Percentiles rank a stretch among this genome's conserved stretches.
phyloP scores from a whole-genome alignment of 1,284 basidiomycete species.

The Fomes fomentarius region DNA sequence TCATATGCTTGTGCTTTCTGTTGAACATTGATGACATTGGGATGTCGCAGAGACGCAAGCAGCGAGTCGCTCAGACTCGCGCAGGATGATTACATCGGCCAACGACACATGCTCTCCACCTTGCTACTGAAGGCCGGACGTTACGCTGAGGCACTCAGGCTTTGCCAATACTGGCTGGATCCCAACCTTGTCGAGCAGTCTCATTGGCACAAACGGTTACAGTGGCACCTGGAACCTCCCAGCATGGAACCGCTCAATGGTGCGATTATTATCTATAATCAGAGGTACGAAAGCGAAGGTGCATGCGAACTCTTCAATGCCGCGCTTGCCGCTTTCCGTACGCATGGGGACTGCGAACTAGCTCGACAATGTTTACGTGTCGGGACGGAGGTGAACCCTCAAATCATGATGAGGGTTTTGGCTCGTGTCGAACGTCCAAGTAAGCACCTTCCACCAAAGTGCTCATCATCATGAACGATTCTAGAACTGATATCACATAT shows the following conservation, averaged over 20 bases:
- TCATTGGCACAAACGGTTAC: constrained; percentile 32
- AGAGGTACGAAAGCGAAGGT: constrained; percentile 15
- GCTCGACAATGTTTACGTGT: constrained; percentile 41
- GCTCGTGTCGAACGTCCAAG: constrained; percentile 8
- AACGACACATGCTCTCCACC: constrained; percentile 34
- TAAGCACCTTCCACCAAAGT: not conserved
- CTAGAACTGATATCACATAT: too few species aligned
- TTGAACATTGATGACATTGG: not conserved
- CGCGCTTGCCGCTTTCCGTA: constrained; percentile 41
- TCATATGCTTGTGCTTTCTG: not conserved
- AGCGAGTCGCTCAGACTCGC: constrained; percentile 40
- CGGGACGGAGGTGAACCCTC: constrained; percentile 36
- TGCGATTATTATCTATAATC: constrained; percentile 17
- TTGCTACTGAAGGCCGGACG: constrained; percentile 31
- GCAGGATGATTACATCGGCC: constrained; percentile 34
- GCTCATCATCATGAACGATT: not conserved
- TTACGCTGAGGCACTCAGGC: constrained; percentile 32
- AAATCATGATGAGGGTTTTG: constrained; percentile 41
- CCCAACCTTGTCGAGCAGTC: constrained; percentile 4
- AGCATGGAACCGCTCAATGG: constrained; percentile 14
- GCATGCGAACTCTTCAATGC: constrained; percentile 35
- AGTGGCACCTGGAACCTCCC: constrained; percentile 12
- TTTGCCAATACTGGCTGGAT: constrained; percentile 31
- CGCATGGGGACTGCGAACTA: constrained; percentile 40
- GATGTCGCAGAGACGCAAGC: constrained; percentile 33